Base-by-base conservation (phyloP, 1,284 basidiomycete genomes). In the Cryptococcus sp. region DNA sequence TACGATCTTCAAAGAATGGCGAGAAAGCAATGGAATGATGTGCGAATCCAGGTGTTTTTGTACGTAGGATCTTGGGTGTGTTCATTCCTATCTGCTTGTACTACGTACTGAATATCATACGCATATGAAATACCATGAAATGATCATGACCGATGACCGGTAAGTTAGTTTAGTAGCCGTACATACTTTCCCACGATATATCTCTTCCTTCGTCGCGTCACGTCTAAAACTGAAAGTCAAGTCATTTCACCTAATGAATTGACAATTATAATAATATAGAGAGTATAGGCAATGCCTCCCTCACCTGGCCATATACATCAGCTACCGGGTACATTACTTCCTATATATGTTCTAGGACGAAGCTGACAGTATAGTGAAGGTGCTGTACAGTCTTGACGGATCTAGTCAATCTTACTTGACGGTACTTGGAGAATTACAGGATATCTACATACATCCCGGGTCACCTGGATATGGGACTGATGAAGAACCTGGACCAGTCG, bases 1-100 rank as follows among this genome's bases (percentile, higher is more conserved):
- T 75, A 22, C 85, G 81, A 16, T 81, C 79, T 13, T 83, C 85
- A 72, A 88, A 89, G 73, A 96, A 98, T 4, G 94, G 94, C 0
- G 91, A 94, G 86, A 90, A 98, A 7, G 87, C 83, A 37, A 96
- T 64, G 2, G 83, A 77, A 71, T 96, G 94, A 71, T 94, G 92
- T 0, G 93, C 86, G 74, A 89, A 96, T 7, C 85, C 85, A 22
- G 87, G 86, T 0, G 88, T 91, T n/a, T 62, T 59, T 21, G 59
- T 39, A 16, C 55, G 46, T n/a, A 59, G 49, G 36, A 39, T 14
- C 36, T 16, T 16, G 36, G 16, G 16, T 16, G 36, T 14, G 16
- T 39, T 39, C 14, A 16, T 19, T 39, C 36, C 36, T 39, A 28
- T 28, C 28, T 4, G 4, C 4, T 28, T 28, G 28, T 28, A 28